phyloP scores from a whole-genome alignment of 208 protist genomes.

The Crithidia sp. region DNA sequence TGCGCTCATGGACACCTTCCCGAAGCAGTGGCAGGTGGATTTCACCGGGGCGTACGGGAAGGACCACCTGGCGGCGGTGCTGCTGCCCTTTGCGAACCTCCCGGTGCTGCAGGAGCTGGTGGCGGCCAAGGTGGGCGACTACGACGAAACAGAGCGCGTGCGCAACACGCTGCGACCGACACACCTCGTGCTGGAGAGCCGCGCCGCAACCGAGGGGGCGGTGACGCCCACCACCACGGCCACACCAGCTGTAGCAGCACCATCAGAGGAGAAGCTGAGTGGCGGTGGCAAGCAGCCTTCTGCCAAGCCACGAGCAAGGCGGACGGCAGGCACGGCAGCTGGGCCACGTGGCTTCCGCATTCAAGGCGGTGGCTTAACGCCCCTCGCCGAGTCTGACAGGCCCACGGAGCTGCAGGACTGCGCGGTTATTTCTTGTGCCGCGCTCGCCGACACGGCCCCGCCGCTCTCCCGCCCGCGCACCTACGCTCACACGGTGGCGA shows the following conservation, averaged over 20 bases:
- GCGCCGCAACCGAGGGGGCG: background rate
- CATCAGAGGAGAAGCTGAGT: background rate
- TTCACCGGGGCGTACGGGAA: slow-evolving; percentile 59
- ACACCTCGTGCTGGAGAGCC: slow-evolving; percentile 46
- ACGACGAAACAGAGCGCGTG: slow-evolving; percentile 45
- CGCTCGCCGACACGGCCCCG: slow-evolving; percentile 46
- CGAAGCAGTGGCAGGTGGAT: slow-evolving; percentile 71
- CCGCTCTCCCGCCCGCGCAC: slow-evolving; percentile 54
- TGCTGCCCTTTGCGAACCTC: slow-evolving; percentile 78
- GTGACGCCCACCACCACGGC: background rate
- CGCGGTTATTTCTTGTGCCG: slow-evolving; percentile 24
- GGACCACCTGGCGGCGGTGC: slow-evolving; percentile 70
- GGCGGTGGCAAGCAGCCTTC: background rate
- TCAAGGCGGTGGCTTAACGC: slow-evolving; percentile 46
- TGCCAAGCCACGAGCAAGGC: background rate
- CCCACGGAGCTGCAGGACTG: slow-evolving; percentile 16
- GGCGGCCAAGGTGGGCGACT: slow-evolving; percentile 1
- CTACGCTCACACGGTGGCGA: slow-evolving; percentile 60
- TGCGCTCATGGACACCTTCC: slow-evolving; percentile 64
- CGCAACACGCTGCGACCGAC: slow-evolving; percentile 27
- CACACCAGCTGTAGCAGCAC: background rate
- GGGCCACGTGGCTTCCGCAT: slow-evolving; percentile 27
- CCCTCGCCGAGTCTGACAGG: slow-evolving; percentile 23
- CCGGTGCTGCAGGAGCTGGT: slow-evolving; percentile 45
- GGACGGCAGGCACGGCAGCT: background rate